phyloP scores from a whole-genome alignment of 2,329 filamentous ascomycete species.

The Daldinia eschscholtzii region DNA sequence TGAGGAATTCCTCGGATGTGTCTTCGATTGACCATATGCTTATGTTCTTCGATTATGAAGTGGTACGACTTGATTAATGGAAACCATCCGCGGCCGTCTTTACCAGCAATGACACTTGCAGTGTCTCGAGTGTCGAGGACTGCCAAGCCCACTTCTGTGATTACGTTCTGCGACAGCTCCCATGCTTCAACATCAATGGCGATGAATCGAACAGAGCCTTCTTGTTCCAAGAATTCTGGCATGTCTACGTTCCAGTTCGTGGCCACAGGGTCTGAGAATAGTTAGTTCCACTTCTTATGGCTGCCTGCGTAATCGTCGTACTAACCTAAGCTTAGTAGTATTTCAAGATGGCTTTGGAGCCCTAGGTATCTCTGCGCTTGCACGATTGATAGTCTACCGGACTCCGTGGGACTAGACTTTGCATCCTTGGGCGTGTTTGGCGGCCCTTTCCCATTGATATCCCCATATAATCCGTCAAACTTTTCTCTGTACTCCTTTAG shows the following conservation, averaged over 20 bases:
- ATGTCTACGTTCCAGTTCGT: slow-evolving; percentile 58
- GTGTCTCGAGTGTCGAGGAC: slow-evolving; percentile 78
- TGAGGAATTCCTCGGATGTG: slow-evolving; percentile 81
- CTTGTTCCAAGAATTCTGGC: slow-evolving; percentile 61
- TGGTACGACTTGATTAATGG: slow-evolving; percentile 76
- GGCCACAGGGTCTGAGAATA: slow-evolving; percentile 14
- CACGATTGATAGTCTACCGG: slow-evolving; percentile 68
- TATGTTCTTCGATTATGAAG: slow-evolving; percentile 79
- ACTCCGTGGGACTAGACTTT: slow-evolving; percentile 62
- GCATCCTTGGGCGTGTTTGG: slow-evolving; percentile 55
- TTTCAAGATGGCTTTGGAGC: slow-evolving; percentile 58
- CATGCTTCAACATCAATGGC: slow-evolving; percentile 86
- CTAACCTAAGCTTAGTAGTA: slow-evolving; percentile 27
- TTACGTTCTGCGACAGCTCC: slow-evolving; percentile 72
- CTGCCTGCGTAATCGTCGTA: not conserved
- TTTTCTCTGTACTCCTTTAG: slow-evolving; percentile 65
- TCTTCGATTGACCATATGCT: slow-evolving; percentile 72
- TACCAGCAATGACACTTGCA: slow-evolving; percentile 68
- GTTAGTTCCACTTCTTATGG: slow-evolving; percentile 13
- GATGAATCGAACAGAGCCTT: slow-evolving; percentile 75
- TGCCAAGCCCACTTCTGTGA: slow-evolving; percentile 90
- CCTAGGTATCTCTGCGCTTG: slow-evolving; percentile 79
- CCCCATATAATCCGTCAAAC: slow-evolving; percentile 64
- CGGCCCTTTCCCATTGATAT: slow-evolving; percentile 54
- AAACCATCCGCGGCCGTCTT: slow-evolving; percentile 75